phyloP scores from a whole-genome alignment of 768 basidiomycete genomes.

The Pleurotus eryngii region DNA sequence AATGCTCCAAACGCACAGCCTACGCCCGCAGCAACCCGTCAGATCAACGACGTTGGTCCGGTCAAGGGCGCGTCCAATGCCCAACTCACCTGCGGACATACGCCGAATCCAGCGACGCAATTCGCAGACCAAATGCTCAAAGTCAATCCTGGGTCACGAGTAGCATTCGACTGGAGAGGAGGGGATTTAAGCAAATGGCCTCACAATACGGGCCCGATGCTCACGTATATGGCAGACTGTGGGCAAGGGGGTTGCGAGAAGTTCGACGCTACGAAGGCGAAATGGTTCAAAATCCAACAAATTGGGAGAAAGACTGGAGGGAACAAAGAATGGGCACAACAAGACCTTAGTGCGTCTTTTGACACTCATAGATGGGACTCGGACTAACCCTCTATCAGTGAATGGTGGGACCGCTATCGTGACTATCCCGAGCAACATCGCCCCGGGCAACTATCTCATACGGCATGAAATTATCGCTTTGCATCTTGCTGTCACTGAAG shows the following conservation, averaged over 20 bases:
- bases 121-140: conserved; percentile 46
- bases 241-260: conserved; percentile 52
- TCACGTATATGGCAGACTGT: conserved; percentile 74
- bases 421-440: conserved; percentile 47
- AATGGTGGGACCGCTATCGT: conserved; percentile 36
- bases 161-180: conserved; percentile 58
- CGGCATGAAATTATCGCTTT: conserved; percentile 81
- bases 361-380: no score
- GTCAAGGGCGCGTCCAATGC: conserved; percentile 55
- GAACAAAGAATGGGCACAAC: conserved; percentile 46
- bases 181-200: conserved; percentile 35
- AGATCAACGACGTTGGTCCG: conserved; percentile 33
- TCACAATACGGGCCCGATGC: conserved; percentile 63
- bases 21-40: conserved; percentile 36
- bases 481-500: conserved; percentile 52
- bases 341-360: conserved; percentile 45
- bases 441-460: conserved; percentile 69
- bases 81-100: conserved; percentile 54
- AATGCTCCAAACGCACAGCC: conserved; percentile 23
- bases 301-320: conserved; percentile 37
- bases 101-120: conserved; percentile 32
- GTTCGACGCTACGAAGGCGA: conserved; percentile 53
- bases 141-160: conserved; percentile 55
- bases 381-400: conserved; percentile 22
- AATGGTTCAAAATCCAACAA: conserved; percentile 76